Percentiles rank a stretch among this genome's conserved stretches.
These are phyloP conservation scores for Sarcodon sp. DNA, from an alignment of 768 basidiomycete species.

Conservation along the genomic window DNA sequence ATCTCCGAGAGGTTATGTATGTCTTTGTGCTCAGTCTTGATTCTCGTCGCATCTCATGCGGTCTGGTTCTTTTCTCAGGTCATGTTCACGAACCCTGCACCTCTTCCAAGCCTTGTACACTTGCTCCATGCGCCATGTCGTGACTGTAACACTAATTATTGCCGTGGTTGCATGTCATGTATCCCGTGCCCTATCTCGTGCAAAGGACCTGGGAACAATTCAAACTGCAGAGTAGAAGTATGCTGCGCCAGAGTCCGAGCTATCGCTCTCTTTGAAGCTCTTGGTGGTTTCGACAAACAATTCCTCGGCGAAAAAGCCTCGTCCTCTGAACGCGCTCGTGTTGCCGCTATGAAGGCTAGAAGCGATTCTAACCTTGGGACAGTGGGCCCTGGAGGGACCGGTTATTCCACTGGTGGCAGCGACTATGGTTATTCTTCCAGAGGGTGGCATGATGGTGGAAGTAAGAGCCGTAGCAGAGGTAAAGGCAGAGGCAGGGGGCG, in stretches of 20 bases:
- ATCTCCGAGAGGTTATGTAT: constrained; percentile 30
- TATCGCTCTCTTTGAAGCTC: constrained; percentile 36
- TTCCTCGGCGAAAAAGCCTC: constrained; percentile 27
- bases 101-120: constrained; percentile 13
- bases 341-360: constrained; percentile 14
- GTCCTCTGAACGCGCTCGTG: constrained; percentile 24
- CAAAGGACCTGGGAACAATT: constrained; percentile 24
- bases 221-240: constrained; percentile 20
- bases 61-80: constrained; percentile 10
- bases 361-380: constrained; percentile 6
- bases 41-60: background rate
- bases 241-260: constrained; percentile 37
- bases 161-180: constrained; percentile 34
- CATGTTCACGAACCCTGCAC: constrained; percentile 11
- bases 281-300: constrained; percentile 35
- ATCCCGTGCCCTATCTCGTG: constrained; percentile 25
- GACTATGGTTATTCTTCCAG: background rate
- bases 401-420: constrained; percentile 23
- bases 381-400: constrained; percentile 42
- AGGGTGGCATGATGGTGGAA: background rate
- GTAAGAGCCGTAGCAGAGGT: background rate
- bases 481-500: no score
- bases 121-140: constrained; percentile 32
- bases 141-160: constrained; percentile 30
- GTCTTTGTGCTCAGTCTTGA: constrained; percentile 8